A percentile compares a stretch with the other conserved stretches of the same genome.
Conservation (phyloP, 768 basidiomycete genomes). For the Boletus subcaerulescens region DNA sequence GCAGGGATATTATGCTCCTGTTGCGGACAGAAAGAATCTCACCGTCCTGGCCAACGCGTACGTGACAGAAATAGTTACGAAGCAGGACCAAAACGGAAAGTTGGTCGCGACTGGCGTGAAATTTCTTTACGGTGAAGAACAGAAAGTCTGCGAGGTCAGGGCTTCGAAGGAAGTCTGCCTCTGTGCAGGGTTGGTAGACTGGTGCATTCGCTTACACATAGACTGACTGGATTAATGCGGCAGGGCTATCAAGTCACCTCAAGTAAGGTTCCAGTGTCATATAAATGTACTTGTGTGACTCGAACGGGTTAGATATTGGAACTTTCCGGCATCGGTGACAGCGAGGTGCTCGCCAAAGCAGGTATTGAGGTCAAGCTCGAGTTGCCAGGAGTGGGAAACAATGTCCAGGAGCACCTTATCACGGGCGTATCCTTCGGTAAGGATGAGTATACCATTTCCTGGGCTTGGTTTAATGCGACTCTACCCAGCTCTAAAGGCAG, state of each 20-base stretch:
- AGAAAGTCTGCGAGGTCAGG: not conserved
- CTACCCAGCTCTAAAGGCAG: not conserved
- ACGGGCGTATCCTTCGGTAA: not conserved
- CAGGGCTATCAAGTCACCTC: conserved; percentile 1
- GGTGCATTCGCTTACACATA: not conserved
- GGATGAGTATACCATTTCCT: not conserved
- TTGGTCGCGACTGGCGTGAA: not conserved
- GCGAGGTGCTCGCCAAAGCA: not conserved
- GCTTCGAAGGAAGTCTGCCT: conserved; percentile 1
- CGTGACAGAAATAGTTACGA: not conserved
- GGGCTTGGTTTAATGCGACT: not conserved
- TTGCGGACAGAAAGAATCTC: conserved; percentile 1
- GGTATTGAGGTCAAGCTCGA: not conserved
- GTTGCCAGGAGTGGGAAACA: conserved; percentile 1
- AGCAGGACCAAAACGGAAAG: not conserved
- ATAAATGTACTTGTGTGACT: not conserved
- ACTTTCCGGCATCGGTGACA: conserved; percentile 1
- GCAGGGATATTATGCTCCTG: not conserved
- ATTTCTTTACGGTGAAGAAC: not conserved
- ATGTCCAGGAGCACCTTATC: conserved; percentile 1
- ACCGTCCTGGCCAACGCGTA: not conserved
- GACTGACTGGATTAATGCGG: not conserved
- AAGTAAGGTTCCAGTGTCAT: not conserved
- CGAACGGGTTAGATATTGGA: not conserved
- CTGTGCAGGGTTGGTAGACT: not conserved